Evolutionary conservation across 352 stramenopile genomes (phyloP), one percentile per base, ranked within the genome.

Genomic region (Phytophthora kernoviae): DNA sequence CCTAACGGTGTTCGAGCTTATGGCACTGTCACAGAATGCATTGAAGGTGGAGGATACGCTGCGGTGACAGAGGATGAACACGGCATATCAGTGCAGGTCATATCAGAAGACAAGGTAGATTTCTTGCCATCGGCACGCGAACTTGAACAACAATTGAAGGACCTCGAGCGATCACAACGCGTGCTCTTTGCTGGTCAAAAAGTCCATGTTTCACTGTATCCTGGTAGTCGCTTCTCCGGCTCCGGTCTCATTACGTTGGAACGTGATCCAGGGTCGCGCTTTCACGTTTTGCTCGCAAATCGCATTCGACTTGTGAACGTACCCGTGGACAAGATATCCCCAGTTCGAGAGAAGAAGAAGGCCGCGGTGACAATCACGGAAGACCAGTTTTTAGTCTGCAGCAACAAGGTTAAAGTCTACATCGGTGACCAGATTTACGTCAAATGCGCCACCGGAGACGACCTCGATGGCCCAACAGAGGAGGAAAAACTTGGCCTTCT

Each of bases 391-490:
- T 64, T 92, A 18, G 37, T 88, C 5, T 90, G 83, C 52, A 67
- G 47, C 42, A 70, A 68, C 46, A 90, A 90, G 55, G 49, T 69
- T 0, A 88, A 86, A 45, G 81, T 90, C 10, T 80, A 85, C 63
- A 90, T 92, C 24, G 83, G 83, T n/a, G 83, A 92, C 44, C 83
- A 90, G 53, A 79, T 92, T 10, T 79, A 82, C 30, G 83, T 90
- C 48, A 79, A 83, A 41, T 89, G 77, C 46, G 52, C 40, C 5
- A 27, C 54, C 46, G 65, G 27, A 36, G 73, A 82, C 32, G 70
- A 90, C 21, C 63, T 73, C 32, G 79, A 87, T 30, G 73, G 62
- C 33, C 45, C 73, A 22, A 54, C 69, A 3, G 56, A 67, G 17
- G 80, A 90, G 55, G 77, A 90, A 21, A 92, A 90, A 40, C 47